These are phyloP conservation scores for Letharia lupina DNA, from an alignment of 495 filamentous ascomycete species.

Conservation along the genomic window DNA sequence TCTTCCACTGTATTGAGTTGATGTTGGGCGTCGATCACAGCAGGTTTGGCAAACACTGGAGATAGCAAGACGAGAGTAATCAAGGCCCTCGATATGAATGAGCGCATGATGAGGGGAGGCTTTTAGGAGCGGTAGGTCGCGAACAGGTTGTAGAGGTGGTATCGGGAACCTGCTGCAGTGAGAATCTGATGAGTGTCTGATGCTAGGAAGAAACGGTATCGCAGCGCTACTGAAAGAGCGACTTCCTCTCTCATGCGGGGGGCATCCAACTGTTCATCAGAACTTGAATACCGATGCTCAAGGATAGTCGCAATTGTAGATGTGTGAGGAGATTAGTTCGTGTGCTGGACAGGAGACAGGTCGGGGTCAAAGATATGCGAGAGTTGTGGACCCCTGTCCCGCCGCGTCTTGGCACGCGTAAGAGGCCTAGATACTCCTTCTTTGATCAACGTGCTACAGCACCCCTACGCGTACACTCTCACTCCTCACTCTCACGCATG, in stretches of 20 bases:
- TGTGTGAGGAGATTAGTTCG: too few species aligned
- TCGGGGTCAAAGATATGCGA: not conserved
- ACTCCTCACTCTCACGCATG: too few species aligned
- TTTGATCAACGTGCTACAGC: too few species aligned
- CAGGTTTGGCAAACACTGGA: conserved; percentile 14
- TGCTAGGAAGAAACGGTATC: not conserved
- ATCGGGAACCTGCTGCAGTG: not conserved
- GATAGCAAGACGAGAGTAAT: conserved; percentile 13
- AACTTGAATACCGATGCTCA: not conserved
- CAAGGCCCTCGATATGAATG: not conserved
- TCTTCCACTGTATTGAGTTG: conserved; percentile 25
- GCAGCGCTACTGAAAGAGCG: not conserved
- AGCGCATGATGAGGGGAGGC: conserved; percentile 11
- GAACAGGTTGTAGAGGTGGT: not conserved
- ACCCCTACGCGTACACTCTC: too few species aligned
- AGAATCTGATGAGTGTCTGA: not conserved
- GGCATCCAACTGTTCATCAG: not conserved
- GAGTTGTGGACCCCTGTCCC: not conserved
- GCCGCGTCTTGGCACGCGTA: not conserved
- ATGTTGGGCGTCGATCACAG: conserved; percentile 12
- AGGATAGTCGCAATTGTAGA: not conserved
- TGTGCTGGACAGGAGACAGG: not conserved
- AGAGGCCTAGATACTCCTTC: too few species aligned
- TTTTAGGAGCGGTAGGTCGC: too few species aligned
- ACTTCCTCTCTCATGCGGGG: not conserved